Conservation (phyloP, 768 basidiomycete species). For the Leucocoprinus sp. region DNA sequence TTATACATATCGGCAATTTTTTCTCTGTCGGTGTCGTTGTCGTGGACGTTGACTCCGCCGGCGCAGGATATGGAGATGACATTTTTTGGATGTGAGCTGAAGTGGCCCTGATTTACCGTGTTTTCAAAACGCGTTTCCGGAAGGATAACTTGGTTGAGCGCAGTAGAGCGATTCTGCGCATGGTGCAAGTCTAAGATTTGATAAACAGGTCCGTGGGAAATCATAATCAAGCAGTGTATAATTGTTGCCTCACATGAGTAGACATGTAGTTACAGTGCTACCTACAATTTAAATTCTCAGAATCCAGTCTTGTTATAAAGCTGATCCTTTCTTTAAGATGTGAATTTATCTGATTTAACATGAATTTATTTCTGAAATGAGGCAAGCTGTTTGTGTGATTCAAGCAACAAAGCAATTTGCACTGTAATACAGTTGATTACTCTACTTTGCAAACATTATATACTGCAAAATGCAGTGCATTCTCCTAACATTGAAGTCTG, state of each 20-base stretch:
- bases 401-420: no score
- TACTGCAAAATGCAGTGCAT: no score
- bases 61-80: background rate
- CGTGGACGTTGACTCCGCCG: conserved; percentile 10
- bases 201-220: conserved; percentile 7
- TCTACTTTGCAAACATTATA: no score
- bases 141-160: background rate
- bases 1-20: conserved; percentile 72
- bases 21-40: conserved; percentile 15
- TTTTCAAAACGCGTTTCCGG: background rate
- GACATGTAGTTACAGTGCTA: background rate
- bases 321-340: no score
- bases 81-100: background rate
- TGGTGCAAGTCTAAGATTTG: conserved; percentile 1
- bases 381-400: no score
- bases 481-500: no score
- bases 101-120: background rate
- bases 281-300: no score
- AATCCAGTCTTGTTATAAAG: no score
- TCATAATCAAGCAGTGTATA: background rate
- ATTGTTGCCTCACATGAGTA: background rate
- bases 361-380: no score
- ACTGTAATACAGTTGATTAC: no score
- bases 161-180: background rate
- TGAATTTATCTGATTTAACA: no score